Percentiles rank a stretch among this genome's conserved stretches.
These are phyloP conservation scores for Chlamydomonas applanata DNA, from an alignment of 139 green algal species.

Conservation along the genomic window DNA sequence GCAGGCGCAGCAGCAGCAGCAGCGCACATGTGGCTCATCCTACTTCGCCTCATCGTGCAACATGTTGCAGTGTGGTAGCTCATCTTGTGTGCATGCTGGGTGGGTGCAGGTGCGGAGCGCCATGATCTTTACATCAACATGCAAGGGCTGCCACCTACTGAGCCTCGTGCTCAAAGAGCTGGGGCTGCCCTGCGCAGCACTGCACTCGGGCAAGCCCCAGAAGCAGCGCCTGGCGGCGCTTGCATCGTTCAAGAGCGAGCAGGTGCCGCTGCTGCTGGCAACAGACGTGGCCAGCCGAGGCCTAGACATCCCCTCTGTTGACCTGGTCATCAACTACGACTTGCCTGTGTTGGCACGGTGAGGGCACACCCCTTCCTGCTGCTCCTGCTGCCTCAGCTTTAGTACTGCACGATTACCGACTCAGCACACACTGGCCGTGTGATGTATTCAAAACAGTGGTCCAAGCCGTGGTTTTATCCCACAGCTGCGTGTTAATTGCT, in stretches of 20 bases:
- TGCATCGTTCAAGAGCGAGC: slow-evolving; percentile 67
- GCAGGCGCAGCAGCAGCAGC: not conserved
- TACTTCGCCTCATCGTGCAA: not conserved
- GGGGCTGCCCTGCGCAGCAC: slow-evolving; percentile 52
- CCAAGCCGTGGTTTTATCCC: too few relatives aligned
- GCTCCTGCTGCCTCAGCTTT: too few relatives aligned
- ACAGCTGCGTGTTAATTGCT: too few relatives aligned
- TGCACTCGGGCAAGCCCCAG: slow-evolving; percentile 76
- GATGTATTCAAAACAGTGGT: too few relatives aligned
- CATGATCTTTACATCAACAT: slow-evolving; percentile 91
- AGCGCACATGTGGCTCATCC: not conserved
- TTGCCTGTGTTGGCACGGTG: slow-evolving; percentile 60
- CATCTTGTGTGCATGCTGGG: not conserved
- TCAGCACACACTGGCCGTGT: too few relatives aligned
- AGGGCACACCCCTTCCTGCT: too few relatives aligned
- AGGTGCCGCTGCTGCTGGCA: slow-evolving; percentile 73
- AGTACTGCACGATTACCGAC: too few relatives aligned
- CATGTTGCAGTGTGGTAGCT: not conserved
- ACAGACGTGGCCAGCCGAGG: slow-evolving; percentile 91
- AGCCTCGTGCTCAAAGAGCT: slow-evolving; percentile 75
- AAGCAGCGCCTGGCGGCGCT: slow-evolving; percentile 74
- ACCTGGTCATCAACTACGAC: slow-evolving; percentile 96
- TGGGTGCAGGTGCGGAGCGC: slow-evolving; percentile 57
- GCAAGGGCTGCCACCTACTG: slow-evolving; percentile 71
- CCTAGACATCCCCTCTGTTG: slow-evolving; percentile 94